These are phyloP conservation scores for Fusarium hainanense DNA, from an alignment of 2,329 filamentous ascomycete genomes.

Conservation along the genomic window DNA sequence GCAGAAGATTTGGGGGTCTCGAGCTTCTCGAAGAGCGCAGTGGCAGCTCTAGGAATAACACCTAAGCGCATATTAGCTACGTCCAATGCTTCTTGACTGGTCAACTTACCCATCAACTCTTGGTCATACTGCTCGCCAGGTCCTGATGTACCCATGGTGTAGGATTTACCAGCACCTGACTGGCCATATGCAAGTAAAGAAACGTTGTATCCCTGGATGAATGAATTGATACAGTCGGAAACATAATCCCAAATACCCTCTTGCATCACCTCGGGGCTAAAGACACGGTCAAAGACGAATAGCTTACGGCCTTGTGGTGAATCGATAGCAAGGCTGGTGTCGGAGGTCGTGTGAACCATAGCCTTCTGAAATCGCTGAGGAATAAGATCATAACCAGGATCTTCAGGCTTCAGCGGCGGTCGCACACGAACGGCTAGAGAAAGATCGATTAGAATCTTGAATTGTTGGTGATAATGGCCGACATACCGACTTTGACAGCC, in stretches of 20 bases:
- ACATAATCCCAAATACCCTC: conserved; percentile 96
- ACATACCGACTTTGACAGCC: conserved; percentile 95
- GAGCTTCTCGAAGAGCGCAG: conserved; percentile 87
- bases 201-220: conserved; percentile 97
- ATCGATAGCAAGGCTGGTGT: conserved; percentile 88
- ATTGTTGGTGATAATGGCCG: conserved; percentile 7
- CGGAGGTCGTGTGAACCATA: conserved; percentile 88
- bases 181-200: conserved; percentile 97
- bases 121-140: conserved; percentile 78
- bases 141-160: conserved; percentile 97
- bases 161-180: conserved; percentile 97
- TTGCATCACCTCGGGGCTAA: conserved; percentile 83
- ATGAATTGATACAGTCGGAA: conserved; percentile 87
- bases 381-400: conserved; percentile 94
- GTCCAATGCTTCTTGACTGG: neutral
- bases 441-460: conserved; percentile 2
- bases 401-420: conserved; percentile 81
- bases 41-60: conserved; percentile 93
- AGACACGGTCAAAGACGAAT: conserved; percentile 97
- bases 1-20: conserved; percentile 63
- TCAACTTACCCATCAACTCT: conserved; percentile 78
- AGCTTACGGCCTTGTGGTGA: conserved; percentile 92
- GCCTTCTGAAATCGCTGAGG: conserved; percentile 94
- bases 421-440: conserved; percentile 86
- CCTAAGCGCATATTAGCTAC: conserved; percentile 61